Evolutionary conservation across 768 basidiomycete genomes (phyloP).

Genomic region (Sarcodon sp.): DNA sequence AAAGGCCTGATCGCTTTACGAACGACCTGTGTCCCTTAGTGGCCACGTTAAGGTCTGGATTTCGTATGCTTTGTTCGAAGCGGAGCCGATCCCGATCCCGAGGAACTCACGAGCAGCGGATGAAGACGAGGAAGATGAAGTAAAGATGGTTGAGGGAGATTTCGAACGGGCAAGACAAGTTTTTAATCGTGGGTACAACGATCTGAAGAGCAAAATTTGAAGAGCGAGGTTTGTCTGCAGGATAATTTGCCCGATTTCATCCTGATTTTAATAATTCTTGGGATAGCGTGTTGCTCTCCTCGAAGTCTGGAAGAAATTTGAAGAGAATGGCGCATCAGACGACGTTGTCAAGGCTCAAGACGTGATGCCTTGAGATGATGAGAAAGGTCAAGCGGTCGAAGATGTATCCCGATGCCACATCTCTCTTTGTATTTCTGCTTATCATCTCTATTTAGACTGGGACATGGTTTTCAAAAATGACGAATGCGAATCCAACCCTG

Average conservation of each 20-base stretch:
- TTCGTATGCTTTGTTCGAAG: constrained; percentile 87
- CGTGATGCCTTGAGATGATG: constrained; percentile 83
- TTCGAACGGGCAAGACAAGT: constrained; percentile 55
- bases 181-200: constrained; percentile 80
- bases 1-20: constrained; percentile 69
- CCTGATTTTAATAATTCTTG: constrained; percentile 1
- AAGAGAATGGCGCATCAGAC: constrained; percentile 58
- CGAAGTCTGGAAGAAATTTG: constrained; percentile 88
- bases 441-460: constrained; percentile 67
- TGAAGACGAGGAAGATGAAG: constrained; percentile 36
- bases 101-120: constrained; percentile 56
- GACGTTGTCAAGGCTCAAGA: constrained; percentile 68
- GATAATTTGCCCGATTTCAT: not conserved
- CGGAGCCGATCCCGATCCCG: constrained; percentile 52
- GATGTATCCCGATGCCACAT: constrained; percentile 61
- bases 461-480: constrained; percentile 90
- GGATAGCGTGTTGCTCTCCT: constrained; percentile 73
- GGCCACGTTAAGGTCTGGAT: constrained; percentile 98
- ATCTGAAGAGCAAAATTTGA: constrained; percentile 67
- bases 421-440: constrained; percentile 1
- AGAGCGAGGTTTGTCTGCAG: constrained; percentile 69
- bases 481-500: constrained; percentile 79
- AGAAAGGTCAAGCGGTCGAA: constrained; percentile 71
- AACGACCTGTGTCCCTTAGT: constrained; percentile 72
- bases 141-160: constrained; percentile 60